Base-by-base conservation (phyloP, 805 yeast genomes). In the Dipodascus geniculatus region DNA sequence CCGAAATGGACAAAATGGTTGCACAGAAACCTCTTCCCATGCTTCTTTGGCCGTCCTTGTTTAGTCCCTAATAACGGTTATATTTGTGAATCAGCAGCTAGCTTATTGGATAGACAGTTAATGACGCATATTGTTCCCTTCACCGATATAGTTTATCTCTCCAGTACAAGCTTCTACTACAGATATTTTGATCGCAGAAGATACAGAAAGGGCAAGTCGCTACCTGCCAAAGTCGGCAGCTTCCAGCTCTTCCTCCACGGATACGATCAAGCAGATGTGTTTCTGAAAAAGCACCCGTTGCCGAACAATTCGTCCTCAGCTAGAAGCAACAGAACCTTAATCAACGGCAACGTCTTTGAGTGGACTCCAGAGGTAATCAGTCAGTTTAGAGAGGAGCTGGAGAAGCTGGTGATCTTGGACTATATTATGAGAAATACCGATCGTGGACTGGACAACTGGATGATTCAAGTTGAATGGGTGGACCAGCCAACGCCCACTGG, bases 1-100 rank as follows among this genome's bases (percentile, higher is more conserved):
- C 89, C 90, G 0, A 84, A 84, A 63, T 82, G 89, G 88, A 78
- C 85, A 1, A 84, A 84, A 66, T 84, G 90, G 89, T 63, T 82
- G 2, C 89, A 84, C 62, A 65, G 89, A 58, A 84, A 83, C 23
- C 74, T 84, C 56, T 84, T 84, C 54, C 90, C 90, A 1, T 84
- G 88, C 60, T 83, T 82, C 63, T 84, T 84, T 67, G 89, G 90
- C 2, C 65, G 90, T 52, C 76, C 83, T 31, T 83, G 89, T 63
- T 66, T 84, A 51, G 82, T 84, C 23, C 87, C 88, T 0, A 84
- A 84, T 64, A 71, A 81, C 42, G 89, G 87, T 0, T 84, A 83
- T 62, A 74, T 83, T 17, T 77, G 86, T 55, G 90, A 84, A 63
- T 78, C 83, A 14, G 87, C 87, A 0, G 87, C 89, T 0, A 76